Conservation (phyloP, 805 yeast species). For the Lipomyces spencermartinsiae region DNA sequence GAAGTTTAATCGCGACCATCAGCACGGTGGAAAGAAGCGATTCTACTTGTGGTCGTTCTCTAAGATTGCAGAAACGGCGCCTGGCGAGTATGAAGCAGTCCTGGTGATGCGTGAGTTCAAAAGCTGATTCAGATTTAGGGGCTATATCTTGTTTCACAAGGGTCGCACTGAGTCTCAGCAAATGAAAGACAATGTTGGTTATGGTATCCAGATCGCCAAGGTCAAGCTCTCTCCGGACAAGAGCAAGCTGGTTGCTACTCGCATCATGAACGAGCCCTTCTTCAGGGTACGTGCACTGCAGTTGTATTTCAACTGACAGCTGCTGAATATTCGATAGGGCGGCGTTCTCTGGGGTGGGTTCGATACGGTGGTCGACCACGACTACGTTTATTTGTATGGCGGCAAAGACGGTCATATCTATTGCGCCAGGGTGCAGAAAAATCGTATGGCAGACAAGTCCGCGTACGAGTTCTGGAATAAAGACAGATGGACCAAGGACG, state of each 20-base stretch:
- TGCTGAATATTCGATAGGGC: not conserved
- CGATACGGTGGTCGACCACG: constrained; percentile 26
- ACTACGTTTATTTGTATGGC: constrained; percentile 34
- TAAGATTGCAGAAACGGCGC: constrained; percentile 25
- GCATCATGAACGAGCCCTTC: constrained; percentile 31
- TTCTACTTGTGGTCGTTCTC: constrained; percentile 36
- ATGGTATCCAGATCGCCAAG: constrained; percentile 30
- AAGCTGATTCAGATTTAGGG: constrained; percentile 11
- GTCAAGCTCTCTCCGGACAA: constrained; percentile 19
- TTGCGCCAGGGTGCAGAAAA: constrained; percentile 32
- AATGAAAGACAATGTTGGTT: constrained; percentile 24
- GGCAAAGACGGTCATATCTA: constrained; percentile 24
- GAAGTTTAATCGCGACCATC: constrained; percentile 24
- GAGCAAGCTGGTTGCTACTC: constrained; percentile 28
- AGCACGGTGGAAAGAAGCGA: constrained; percentile 31
- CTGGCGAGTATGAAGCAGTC: constrained; percentile 28
- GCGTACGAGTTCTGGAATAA: constrained; percentile 34
- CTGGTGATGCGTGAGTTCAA: not conserved
- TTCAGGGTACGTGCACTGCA: constrained; percentile 10
- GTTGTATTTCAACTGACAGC: not conserved
- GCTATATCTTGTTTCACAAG: constrained; percentile 35
- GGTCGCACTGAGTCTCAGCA: constrained; percentile 30
- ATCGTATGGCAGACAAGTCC: constrained; percentile 22
- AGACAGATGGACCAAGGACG: constrained; percentile 28
- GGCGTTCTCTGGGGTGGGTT: constrained; percentile 30